Conservation (phyloP, 2,329 filamentous ascomycete species). For the Claviceps quebecensis region DNA sequence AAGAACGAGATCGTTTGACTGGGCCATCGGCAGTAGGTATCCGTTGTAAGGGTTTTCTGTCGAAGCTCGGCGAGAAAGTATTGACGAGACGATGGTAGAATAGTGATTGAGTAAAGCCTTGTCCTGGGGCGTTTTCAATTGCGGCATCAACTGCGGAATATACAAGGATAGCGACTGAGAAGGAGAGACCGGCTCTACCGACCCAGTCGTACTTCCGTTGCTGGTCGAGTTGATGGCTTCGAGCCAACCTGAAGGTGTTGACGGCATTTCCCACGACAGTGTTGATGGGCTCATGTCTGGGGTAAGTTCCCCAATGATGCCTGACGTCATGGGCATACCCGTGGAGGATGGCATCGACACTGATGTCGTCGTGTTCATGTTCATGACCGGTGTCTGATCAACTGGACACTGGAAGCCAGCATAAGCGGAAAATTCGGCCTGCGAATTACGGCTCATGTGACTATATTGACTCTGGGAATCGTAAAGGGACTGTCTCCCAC, state of each 20-base stretch:
- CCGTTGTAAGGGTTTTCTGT: constrained; percentile 18
- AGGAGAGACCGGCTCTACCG: constrained; percentile 7
- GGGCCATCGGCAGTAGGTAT: constrained; percentile 19
- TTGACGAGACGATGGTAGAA: constrained; percentile 18
- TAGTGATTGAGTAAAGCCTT: constrained; percentile 22
- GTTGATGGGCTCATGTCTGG: constrained; percentile 10
- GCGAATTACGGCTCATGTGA: constrained; percentile 3
- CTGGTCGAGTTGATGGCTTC: constrained; percentile 14
- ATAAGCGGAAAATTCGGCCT: not conserved
- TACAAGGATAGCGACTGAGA: constrained; percentile 14
- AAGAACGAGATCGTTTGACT: constrained; percentile 18
- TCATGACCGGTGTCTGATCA: constrained; percentile 3
- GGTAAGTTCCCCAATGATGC: constrained; percentile 6
- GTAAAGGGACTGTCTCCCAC: constrained; percentile 7
- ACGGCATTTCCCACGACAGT: constrained; percentile 12
- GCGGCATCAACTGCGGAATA: constrained; percentile 16
- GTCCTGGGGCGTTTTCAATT: constrained; percentile 16
- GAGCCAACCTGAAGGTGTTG: constrained; percentile 12
- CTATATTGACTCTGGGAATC: constrained; percentile 8
- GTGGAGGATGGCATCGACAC: constrained; percentile 4
- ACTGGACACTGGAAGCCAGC: constrained; percentile 2
- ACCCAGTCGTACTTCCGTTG: constrained; percentile 12
- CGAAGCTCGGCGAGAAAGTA: constrained; percentile 18
- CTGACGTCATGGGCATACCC: constrained; percentile 1
- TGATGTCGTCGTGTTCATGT: constrained; percentile 2